Evolutionary conservation across 345 rosid genomes (phyloP).

Genomic region (Camelina laxa): DNA sequence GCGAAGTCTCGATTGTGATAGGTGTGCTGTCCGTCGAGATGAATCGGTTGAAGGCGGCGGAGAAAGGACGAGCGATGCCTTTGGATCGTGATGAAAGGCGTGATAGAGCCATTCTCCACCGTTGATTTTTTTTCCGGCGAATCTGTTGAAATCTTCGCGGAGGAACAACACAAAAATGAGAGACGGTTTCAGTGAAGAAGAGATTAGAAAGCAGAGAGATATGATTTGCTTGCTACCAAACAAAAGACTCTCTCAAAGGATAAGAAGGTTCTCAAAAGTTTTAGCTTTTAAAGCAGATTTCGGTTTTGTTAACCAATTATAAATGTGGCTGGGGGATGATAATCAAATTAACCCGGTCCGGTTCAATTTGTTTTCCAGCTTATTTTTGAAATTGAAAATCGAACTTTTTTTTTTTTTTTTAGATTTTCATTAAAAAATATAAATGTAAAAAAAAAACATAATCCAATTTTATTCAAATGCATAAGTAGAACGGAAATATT

Average conservation of each 20-base stretch:
- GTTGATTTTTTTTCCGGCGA: conserved; percentile 20
- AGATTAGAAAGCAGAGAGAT: conserved; percentile 3
- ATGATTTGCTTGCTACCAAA: not conserved
- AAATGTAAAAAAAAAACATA: no score
- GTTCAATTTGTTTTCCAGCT: not conserved
- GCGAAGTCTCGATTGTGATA: conserved; percentile 81
- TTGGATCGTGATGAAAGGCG: conserved; percentile 50
- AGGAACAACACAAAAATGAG: not conserved
- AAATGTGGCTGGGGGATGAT: no score
- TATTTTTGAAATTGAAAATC: no score
- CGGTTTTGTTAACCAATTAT: not conserved
- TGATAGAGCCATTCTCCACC: conserved; percentile 64
- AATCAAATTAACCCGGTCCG: not conserved
- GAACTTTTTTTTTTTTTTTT: no score
- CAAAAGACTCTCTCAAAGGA: conserved; percentile 4
- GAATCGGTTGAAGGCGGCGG: conserved; percentile 55
- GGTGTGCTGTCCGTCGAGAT: conserved; percentile 78
- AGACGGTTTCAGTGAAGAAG: conserved; percentile 21
- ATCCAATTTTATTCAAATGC: no score
- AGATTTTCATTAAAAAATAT: no score
- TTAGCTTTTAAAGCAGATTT: no score
- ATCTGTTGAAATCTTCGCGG: conserved; percentile 15
- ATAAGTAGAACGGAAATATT: no score
- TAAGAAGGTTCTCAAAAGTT: not conserved
- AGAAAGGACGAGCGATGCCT: conserved; percentile 48